Evolutionary conservation across 2,329 filamentous ascomycete genomes (phyloP), one percentile per base, ranked within the genome.

Genomic region (Aspergillus sp.): DNA sequence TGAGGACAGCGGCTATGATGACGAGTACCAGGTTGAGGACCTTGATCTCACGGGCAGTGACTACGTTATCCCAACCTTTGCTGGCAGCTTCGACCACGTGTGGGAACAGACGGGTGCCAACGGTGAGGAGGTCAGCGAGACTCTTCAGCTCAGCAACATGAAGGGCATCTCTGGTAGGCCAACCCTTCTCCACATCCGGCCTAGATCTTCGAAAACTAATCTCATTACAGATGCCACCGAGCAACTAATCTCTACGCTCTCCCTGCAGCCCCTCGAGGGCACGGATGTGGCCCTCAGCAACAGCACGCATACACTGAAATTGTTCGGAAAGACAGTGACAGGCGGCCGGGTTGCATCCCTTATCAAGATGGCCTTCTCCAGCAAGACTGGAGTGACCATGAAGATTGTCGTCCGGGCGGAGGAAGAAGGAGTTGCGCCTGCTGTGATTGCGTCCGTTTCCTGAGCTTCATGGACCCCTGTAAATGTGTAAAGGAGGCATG

Each of bases 11-110:
- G 95, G 95, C 49, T 98, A 98, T 76, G 94, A 98, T 56, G 95
- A 99, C 72, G 95, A 99, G 80, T 99, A 99, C 74, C 91, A 97
- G 79, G 90, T 98, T 62, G 92, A 95, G 63, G 92, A 97, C 73
- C 87, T 98, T 62, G 93, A 97, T 63, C 86, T 99, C 62, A 85
- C 87, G 17, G 95, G 94, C 60, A 92, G 92, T 67, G 95, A 99
- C 77, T 99, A 97, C 77, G 88, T 99, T 63, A 85, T 96, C 51
- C 95, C 95, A 19, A 89, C 92, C 2, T 99, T 96, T 76, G 93
- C 93, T 17, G 90, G 93, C 75, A 96, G 92, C 82, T 99, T 98
- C 75, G 92, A 91, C 73, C 92, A 96, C 71, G 86, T 98, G 51
- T 99, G 94, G 94, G 92, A 96, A 77, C 91, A 96, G 77, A 87